phyloP scores from a whole-genome alignment of 2,329 filamentous ascomycete genomes.

The Aspergillus ruber region DNA sequence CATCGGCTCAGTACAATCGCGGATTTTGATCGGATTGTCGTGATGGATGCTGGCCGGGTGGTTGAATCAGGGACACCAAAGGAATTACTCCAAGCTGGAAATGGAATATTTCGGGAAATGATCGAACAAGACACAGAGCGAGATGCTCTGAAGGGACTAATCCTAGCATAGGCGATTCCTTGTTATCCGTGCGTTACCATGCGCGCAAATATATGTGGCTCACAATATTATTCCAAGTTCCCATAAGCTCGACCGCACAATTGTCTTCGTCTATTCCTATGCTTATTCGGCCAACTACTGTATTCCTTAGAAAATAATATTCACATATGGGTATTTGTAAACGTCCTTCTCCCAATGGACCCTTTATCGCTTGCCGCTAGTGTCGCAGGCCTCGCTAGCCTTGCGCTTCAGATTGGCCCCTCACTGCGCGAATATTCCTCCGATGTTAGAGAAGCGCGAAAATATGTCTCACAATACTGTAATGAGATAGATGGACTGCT shows the following conservation, averaged over 20 bases:
- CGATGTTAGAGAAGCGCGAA: neutral
- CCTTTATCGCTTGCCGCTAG: neutral
- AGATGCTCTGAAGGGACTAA: neutral
- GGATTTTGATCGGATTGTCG: conserved; percentile 67
- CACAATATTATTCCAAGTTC: too few species aligned
- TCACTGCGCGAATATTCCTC: neutral
- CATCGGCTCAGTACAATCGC: conserved; percentile 68
- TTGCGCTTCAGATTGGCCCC: neutral
- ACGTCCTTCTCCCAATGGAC: neutral
- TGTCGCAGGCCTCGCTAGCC: neutral
- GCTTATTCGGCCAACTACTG: too few species aligned
- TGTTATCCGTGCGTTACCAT: too few species aligned
- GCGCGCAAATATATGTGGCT: too few species aligned
- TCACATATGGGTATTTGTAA: neutral
- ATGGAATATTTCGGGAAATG: conserved; percentile 54
- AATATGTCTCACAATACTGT: neutral
- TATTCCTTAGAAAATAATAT: too few species aligned
- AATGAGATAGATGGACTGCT: neutral
- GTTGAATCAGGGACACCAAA: conserved; percentile 61
- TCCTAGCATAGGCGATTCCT: too few species aligned
- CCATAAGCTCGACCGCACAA: too few species aligned
- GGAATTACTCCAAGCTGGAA: conserved; percentile 52
- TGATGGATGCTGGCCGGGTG: conserved; percentile 60
- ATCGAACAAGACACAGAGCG: conserved; percentile 24
- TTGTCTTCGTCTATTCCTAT: too few species aligned